These are phyloP conservation scores for Massarina eburnea DNA, from an alignment of 2,329 filamentous ascomycete genomes.

Conservation along the genomic window DNA sequence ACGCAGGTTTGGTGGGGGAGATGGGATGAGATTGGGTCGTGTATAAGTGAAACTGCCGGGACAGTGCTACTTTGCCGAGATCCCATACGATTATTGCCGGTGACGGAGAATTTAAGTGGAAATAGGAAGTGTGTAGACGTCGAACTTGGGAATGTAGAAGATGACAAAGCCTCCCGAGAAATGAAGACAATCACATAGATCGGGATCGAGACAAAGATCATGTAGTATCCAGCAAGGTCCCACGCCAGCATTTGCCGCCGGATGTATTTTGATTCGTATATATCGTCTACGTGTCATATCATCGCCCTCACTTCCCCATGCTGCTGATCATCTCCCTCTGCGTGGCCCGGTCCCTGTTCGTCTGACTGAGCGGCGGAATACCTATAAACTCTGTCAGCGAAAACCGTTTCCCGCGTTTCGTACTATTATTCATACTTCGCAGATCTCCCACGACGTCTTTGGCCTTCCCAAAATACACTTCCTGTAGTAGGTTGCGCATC, in stretches of 20 bases:
- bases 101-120: too few species aligned
- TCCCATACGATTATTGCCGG: neutral
- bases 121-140: too few species aligned
- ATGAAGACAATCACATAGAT: too few species aligned
- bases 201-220: too few species aligned
- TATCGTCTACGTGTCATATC: constrained; percentile 3
- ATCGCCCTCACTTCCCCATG: constrained; percentile 41
- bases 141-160: too few species aligned
- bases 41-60: constrained; percentile 31
- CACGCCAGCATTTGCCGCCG: neutral
- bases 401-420: constrained; percentile 3
- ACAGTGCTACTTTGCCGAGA: constrained; percentile 15
- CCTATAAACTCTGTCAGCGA: constrained; percentile 43
- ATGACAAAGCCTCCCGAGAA: too few species aligned
- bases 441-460: constrained; percentile 97
- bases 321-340: constrained; percentile 83
- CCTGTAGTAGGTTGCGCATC: constrained; percentile 97
- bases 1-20: constrained; percentile 9
- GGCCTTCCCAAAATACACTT: constrained; percentile 99
- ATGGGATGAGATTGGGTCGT: constrained; percentile 17
- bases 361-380: constrained; percentile 79
- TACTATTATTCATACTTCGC: constrained; percentile 61
- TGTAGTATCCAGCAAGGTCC: neutral
- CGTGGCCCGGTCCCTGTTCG: constrained; percentile 77
- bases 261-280: constrained; percentile 1